Base-by-base conservation (phyloP, 208 protist species). In the Trypanosoma rangeli region DNA sequence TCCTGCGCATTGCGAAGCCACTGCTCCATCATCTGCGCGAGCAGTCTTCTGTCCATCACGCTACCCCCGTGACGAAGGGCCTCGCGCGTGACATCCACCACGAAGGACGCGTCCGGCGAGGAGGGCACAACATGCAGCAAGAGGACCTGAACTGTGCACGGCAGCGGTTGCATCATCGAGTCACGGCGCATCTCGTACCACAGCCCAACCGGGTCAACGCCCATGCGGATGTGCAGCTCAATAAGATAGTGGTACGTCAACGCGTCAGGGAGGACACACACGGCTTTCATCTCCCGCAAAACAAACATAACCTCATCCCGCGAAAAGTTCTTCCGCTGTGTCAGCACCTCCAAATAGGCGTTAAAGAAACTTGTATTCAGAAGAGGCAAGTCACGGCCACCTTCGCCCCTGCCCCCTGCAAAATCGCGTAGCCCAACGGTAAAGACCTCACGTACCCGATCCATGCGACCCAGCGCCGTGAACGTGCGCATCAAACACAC, bases 221-320 rank as follows among this genome's bases (percentile, higher is more conserved):
- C 84, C 22, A 85, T 83, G 10, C 87, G 87, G 24, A 93, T 79
- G 67, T 96, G 82, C 52, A 96, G 57, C 58, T 94, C 88, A 49
- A 93, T 77, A 20, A 96, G 74, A 66, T 92, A 93, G 64, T 94
- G 86, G 54, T 92, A 94, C 22, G 91, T 94, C 28, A 92, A 67
- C 26, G 81, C 83, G 68, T 89, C 76, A 15, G 73, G 68, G 29
- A n/a, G 58, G 10, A 90, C 73, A 5, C 70, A 69, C 12, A 42
- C 58, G 4, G 55, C 59, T 46, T 63, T 70, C 90, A 95, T 95
- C 50, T 73, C 57, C 20, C 82, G 50, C 56, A 93, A 70, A 13
- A 95, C 61, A 71, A 88, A 87, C 4, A 62, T 29, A 1, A 90
- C 83, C 73, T 95, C 87, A 16, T 79, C 74, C 5, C 18, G 48